Percentiles rank a stretch among this genome's conserved stretches.
These are phyloP conservation scores for Solanum ahanhuiri DNA, from an alignment of 257 asterid genomes.

Conservation along the genomic window DNA sequence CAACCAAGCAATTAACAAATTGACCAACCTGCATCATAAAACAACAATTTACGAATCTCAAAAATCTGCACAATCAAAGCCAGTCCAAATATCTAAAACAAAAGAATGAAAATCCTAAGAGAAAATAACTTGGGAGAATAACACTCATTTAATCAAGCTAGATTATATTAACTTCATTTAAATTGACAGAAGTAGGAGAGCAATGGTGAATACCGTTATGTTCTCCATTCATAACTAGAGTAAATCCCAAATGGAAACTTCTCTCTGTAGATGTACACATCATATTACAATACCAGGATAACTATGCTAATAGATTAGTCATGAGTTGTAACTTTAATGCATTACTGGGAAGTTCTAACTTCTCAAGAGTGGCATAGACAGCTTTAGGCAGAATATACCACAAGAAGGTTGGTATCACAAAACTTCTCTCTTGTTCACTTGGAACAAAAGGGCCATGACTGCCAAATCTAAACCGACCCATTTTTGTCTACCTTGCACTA, in stretches of 20 bases:
- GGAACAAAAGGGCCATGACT: not conserved
- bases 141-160: not conserved
- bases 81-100: not conserved
- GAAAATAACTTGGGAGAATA: not conserved
- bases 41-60: not conserved
- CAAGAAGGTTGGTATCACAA: not conserved
- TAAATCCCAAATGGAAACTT: not conserved
- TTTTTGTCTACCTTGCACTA: not conserved
- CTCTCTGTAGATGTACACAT: not conserved
- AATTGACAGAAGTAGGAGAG: not conserved
- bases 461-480: not conserved
- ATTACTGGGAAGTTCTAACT: not conserved
- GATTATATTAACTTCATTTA: not conserved
- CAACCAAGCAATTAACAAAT: slow-evolving; percentile 62
- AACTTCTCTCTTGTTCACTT: not conserved
- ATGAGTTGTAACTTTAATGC: not conserved
- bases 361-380: not conserved
- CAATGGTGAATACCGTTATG: not conserved
- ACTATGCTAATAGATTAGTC: not conserved
- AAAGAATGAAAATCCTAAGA: not conserved
- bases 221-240: not conserved
- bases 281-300: not conserved
- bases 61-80: not conserved
- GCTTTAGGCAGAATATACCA: not conserved
- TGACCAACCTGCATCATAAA: slow-evolving; percentile 51